phyloP scores from a whole-genome alignment of 108 stramenopile genomes.

The Craspedostauros australis region DNA sequence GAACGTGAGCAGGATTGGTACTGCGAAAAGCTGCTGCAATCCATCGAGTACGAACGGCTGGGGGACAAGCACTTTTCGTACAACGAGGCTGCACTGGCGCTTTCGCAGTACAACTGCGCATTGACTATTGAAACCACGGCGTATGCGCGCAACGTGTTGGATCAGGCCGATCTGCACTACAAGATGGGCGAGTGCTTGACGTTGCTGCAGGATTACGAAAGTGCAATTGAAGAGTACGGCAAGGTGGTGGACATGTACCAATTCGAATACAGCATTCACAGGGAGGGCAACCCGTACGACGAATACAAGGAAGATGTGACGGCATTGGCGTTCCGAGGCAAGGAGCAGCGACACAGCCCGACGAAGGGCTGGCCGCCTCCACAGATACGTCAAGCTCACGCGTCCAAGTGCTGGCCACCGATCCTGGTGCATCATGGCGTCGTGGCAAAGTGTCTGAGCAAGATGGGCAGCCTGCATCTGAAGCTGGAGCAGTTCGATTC shows the following conservation, averaged over 20 bases:
- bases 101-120: constrained; percentile 8
- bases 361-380: too few species aligned
- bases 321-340: too few species aligned
- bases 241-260: too few species aligned
- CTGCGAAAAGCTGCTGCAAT: constrained; percentile 1
- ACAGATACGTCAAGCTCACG: too few species aligned
- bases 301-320: too few species aligned
- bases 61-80: constrained; percentile 1
- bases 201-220: constrained; percentile 2
- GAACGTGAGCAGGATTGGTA: too few species aligned
- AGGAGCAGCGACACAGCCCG: too few species aligned
- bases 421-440: too few species aligned
- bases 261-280: too few species aligned
- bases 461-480: constrained; percentile 2
- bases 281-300: too few species aligned
- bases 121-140: constrained; percentile 10
- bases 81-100: constrained; percentile 4
- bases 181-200: constrained; percentile 14
- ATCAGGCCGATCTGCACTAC: constrained; percentile 14
- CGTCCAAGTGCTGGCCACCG: too few species aligned
- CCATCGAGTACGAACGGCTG: constrained; percentile 8
- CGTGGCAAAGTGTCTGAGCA: too few species aligned
- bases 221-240: constrained; percentile 9
- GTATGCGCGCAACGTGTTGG: constrained; percentile 6
- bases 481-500: constrained; percentile 1